Percentiles rank a stretch among this genome's conserved stretches.
phyloP scores from a whole-genome alignment of 805 yeast genomes.

The Candida yuanshanica region DNA sequence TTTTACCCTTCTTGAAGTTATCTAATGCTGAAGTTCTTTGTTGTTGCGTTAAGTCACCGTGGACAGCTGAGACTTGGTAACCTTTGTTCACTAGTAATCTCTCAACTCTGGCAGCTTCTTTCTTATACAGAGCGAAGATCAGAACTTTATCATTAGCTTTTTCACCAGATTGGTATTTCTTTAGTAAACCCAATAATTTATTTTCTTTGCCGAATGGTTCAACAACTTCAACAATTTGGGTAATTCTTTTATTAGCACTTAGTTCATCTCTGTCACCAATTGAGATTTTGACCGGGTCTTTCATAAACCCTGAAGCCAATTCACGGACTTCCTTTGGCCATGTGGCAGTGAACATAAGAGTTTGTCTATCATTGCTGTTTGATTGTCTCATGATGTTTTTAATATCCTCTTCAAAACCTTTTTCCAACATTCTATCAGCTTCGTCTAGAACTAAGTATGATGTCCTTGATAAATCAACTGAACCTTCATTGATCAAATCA shows the following conservation, averaged over 20 bases:
- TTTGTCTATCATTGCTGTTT: conserved; percentile 58
- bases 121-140: conserved; percentile 91
- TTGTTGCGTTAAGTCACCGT: conserved; percentile 89
- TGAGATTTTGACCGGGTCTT: conserved; percentile 77
- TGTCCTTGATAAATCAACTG: conserved; percentile 61
- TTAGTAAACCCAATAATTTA: conserved; percentile 63
- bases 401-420: conserved; percentile 96
- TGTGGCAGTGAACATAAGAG: conserved; percentile 99
- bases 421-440: conserved; percentile 98
- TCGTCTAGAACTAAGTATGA: conserved; percentile 88
- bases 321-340: conserved; percentile 99
- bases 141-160: conserved; percentile 73
- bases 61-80: conserved; percentile 84
- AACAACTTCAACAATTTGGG: conserved; percentile 89
- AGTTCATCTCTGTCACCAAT: conserved; percentile 94
- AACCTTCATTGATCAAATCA: conserved; percentile 86
- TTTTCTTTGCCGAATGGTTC: conserved; percentile 77
- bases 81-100: conserved; percentile 65
- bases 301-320: conserved; percentile 81
- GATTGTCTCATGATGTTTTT: conserved; percentile 69
- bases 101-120: conserved; percentile 92
- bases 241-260: conserved; percentile 88
- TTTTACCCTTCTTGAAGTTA: conserved; percentile 75
- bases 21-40: conserved; percentile 88
- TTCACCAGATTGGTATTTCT: conserved; percentile 66